Conservation (phyloP, 768 basidiomycete genomes). For the Collybiopsis luxurians region DNA sequence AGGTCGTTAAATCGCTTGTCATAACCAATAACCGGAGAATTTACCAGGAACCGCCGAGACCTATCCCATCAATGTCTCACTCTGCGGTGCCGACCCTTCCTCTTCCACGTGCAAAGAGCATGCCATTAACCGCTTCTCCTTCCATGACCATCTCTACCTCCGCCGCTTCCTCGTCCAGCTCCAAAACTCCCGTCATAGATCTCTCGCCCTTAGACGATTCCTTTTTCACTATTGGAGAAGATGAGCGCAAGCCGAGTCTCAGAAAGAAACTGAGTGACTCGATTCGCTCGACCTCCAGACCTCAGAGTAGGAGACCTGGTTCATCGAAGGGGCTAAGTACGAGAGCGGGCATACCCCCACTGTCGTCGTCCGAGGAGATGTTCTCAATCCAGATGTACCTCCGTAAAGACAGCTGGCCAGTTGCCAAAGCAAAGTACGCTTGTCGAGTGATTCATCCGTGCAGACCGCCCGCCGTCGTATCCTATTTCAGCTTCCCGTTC, state of each 20-base stretch:
- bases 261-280: conserved; percentile 25
- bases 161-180: not conserved
- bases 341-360: not conserved
- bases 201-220: conserved; percentile 3
- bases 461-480: conserved; percentile 56
- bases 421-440: conserved; percentile 54
- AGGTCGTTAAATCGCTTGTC: conserved; percentile 24
- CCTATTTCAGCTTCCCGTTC: conserved; percentile 76
- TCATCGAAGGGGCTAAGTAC: conserved; percentile 4
- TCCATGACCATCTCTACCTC: not conserved
- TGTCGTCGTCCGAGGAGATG: not conserved
- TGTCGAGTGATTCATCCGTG: conserved; percentile 72
- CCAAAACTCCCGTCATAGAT: conserved; percentile 4
- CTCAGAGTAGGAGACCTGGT: conserved; percentile 9
- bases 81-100: not conserved
- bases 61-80: not conserved
- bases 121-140: conserved; percentile 31
- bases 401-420: conserved; percentile 32
- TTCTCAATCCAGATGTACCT: conserved; percentile 3
- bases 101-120: conserved; percentile 49
- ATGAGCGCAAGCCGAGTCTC: conserved; percentile 24
- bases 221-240: conserved; percentile 4
- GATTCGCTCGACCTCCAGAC: conserved; percentile 15
- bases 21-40: conserved; percentile 33
- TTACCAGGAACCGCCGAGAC: conserved; percentile 21